Base-by-base conservation (phyloP, 2,329 filamentous ascomycete species). In the Microcyclosporella mali region DNA sequence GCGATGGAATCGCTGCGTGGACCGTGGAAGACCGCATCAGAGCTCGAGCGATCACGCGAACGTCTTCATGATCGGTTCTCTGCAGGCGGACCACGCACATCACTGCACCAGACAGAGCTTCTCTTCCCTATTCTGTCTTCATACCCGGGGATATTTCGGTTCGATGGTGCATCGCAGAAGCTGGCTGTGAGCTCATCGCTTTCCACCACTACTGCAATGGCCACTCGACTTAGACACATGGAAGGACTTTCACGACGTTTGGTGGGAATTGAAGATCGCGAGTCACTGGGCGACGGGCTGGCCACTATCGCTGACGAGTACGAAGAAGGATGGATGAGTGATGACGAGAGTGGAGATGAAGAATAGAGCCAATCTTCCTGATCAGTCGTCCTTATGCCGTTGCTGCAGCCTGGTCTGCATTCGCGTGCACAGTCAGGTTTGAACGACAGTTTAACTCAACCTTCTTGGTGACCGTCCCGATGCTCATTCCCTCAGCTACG, bases 271-370 rank as follows among this genome's bases (percentile, higher is more conserved):
- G 87, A 94, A 46, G 89, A 97, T 58, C 77, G 90, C 32, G 92
- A 98, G 66, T 72, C 73, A 2, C 71, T 97, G n/a, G 78, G 80
- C 34, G 92, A 94, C 59, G 81, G 84, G 10, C 71, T 98, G 30
- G 81, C 84, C 17, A 83, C 85, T 46, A 81, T 97, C 56, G 83
- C 84, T 1, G 89, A 95, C 58, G 85, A 85, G 46, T 97, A 95
- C 62, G 81, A 87, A 54, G 86, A 92, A 48, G 88, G 88, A 1
- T 95, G 87, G 85, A 37, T 44, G 34, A 83, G 79, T 45, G 84
- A 86, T 54, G 74, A 80, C 7, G 82, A 79, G 15, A 81, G 87
- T 45, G 82, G 87, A 36, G 70, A 63, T 45, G 56, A 59, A 40
- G 33, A 34, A 9, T 25, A 25, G 9, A 25, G 21, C 21, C 4